A percentile compares a stretch with the other conserved stretches of the same genome.
Evolutionary conservation across 2,329 filamentous ascomycete genomes (phyloP).

Genomic region (Penicillium sp.): DNA sequence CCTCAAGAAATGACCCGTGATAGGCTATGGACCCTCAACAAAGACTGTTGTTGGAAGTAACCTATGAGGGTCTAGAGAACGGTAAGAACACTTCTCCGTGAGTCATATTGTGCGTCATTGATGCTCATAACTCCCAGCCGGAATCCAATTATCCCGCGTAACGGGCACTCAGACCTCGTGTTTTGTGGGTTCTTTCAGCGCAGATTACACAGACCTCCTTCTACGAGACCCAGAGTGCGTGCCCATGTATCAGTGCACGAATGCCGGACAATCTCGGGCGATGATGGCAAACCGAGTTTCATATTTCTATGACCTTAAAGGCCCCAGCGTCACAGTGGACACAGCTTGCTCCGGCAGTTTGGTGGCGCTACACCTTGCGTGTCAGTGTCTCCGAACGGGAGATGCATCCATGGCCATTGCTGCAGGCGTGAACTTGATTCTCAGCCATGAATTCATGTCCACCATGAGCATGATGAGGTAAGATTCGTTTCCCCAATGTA

Average conservation of each 20-base stretch:
- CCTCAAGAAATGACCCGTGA: neutral
- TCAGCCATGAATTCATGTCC: conserved; percentile 33
- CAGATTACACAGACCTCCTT: conserved; percentile 35
- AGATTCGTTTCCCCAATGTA: accelerated
- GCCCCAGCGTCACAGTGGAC: conserved; percentile 32
- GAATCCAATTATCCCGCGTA: conserved; percentile 28
- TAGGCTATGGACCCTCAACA: conserved; percentile 36
- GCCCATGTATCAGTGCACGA: conserved; percentile 31
- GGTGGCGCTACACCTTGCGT: conserved; percentile 38
- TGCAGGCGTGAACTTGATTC: conserved; percentile 29
- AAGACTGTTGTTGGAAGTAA: conserved; percentile 33
- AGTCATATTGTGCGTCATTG: neutral
- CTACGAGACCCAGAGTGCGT: conserved; percentile 33
- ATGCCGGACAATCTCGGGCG: conserved; percentile 29
- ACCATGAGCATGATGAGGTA: conserved; percentile 19
- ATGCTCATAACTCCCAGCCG: conserved; percentile 18
- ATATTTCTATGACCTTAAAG: conserved; percentile 38
- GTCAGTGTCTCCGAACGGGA: conserved; percentile 27
- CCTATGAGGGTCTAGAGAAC: conserved; percentile 35
- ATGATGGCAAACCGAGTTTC: conserved; percentile 34
- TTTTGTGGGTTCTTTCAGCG: conserved; percentile 32
- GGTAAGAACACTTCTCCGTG: conserved; percentile 10
- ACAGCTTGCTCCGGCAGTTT: conserved; percentile 39
- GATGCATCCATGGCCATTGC: conserved; percentile 29
- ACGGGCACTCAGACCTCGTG: conserved; percentile 32